phyloP scores from a whole-genome alignment of 225 moss, liverwort and hornwort genomes.

The Bryum argenteum region DNA sequence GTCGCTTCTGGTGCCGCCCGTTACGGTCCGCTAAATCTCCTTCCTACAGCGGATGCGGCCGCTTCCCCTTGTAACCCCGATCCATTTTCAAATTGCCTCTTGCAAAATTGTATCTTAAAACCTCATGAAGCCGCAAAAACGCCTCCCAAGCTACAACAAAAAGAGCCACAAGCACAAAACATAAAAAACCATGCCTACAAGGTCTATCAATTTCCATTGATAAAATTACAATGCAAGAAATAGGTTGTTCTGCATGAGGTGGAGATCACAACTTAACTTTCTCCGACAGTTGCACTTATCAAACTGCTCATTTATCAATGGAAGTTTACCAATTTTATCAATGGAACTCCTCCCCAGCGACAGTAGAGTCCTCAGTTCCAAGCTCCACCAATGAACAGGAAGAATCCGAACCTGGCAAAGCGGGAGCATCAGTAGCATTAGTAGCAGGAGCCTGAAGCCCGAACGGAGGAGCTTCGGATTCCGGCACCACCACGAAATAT shows the following conservation, averaged over 20 bases:
- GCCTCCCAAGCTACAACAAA: background rate
- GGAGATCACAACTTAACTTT: no score
- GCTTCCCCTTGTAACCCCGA: conserved; percentile 84
- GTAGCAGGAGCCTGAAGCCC: conserved; percentile 11
- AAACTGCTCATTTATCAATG: no score
- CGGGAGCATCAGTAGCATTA: no score
- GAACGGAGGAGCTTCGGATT: conserved; percentile 49
- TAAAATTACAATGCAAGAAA: no score
- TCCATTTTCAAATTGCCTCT: conserved; percentile 61
- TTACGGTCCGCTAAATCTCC: conserved; percentile 79
- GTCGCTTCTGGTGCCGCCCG: conserved; percentile 91
- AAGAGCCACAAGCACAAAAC: no score
- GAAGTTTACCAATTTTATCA: no score
- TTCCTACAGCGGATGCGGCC: conserved; percentile 89
- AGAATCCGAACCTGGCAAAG: conserved; percentile 27
- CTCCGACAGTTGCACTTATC: no score
- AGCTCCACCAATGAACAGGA: conserved; percentile 26
- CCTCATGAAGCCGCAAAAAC: conserved; percentile 10
- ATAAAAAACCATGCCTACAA: no score
- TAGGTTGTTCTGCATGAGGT: no score
- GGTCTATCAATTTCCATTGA: no score
- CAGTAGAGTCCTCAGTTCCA: conserved; percentile 32
- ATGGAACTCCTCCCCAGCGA: conserved; percentile 36
- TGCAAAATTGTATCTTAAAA: background rate
- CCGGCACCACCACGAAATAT: conserved; percentile 66